phyloP scores from a whole-genome alignment of 148 eudicot species.

The Polygonum maritimum region DNA sequence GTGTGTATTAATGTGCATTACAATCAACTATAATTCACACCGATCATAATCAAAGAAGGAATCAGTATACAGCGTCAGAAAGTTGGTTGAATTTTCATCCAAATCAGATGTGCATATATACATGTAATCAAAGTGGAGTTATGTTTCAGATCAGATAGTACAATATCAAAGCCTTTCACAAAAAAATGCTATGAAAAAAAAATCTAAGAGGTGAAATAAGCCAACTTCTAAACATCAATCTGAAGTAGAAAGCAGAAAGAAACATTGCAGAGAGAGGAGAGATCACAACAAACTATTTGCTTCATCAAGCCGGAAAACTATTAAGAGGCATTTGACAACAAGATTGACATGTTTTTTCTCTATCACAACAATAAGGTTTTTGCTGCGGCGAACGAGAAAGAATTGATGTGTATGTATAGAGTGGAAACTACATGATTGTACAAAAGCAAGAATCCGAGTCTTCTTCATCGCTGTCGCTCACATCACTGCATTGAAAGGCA shows the following conservation, averaged over 20 bases:
- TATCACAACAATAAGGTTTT: not conserved
- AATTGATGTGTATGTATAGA: not conserved
- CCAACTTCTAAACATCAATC: not conserved
- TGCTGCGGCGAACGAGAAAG: not conserved
- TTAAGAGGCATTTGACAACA: not conserved
- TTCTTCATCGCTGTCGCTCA: constrained; percentile 34
- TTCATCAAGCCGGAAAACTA: not conserved
- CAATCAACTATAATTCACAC: not conserved
- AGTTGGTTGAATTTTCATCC: not conserved
- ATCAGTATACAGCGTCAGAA: not conserved
- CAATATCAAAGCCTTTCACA: not conserved
- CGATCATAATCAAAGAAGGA: not conserved
- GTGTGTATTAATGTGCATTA: not conserved
- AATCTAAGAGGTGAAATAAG: not conserved
- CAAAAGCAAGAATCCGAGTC: constrained; percentile 35
- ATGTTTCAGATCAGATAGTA: not conserved
- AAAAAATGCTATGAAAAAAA: not conserved
- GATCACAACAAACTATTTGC: not conserved
- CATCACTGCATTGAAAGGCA: constrained; percentile 30
- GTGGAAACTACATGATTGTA: constrained; percentile 35
- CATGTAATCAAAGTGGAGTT: not conserved
- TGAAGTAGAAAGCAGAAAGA: not conserved
- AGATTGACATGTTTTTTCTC: not conserved
- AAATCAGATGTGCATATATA: not conserved
- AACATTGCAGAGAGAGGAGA: not conserved